Evolutionary conservation across 2,329 filamentous ascomycete species (phyloP).

Genomic region (Cladosporium sp.): DNA sequence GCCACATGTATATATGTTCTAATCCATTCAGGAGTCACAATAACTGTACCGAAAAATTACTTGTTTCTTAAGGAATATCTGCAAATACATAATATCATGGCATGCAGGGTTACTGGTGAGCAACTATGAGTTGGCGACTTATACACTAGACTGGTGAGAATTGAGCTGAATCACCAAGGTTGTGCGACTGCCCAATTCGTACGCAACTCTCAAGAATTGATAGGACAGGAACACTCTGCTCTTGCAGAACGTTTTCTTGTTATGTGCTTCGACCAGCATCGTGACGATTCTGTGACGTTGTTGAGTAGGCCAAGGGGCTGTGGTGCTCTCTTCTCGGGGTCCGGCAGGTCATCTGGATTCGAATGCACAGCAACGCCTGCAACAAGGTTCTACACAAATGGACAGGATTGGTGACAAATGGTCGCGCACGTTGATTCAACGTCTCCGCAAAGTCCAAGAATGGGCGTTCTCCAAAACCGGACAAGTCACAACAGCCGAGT

Average conservation of each 20-base stretch:
- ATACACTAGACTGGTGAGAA: background rate
- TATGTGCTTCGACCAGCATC: background rate
- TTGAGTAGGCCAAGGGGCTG: background rate
- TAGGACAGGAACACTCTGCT: background rate
- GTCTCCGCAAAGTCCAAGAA: background rate
- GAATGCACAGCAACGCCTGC: slow-evolving; percentile 15
- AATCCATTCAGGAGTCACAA: background rate
- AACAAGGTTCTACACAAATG: background rate
- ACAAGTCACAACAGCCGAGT: slow-evolving; percentile 3
- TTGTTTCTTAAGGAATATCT: background rate
- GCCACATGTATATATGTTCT: slow-evolving; percentile 2
- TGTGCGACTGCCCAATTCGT: background rate
- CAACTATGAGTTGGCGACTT: background rate
- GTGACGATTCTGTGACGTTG: slow-evolving; percentile 2
- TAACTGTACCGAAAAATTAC: background rate
- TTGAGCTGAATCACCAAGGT: background rate
- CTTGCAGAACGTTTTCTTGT: background rate
- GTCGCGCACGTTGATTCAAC: background rate
- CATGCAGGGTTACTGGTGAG: background rate
- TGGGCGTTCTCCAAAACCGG: slow-evolving; percentile 4
- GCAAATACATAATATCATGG: background rate
- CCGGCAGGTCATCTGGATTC: slow-evolving; percentile 1
- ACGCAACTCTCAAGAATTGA: background rate
- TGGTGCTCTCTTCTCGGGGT: background rate
- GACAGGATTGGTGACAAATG: background rate